These are phyloP conservation scores for Moesziomyces sp. DNA, from an alignment of 1,284 basidiomycete genomes.

Conservation along the genomic window DNA sequence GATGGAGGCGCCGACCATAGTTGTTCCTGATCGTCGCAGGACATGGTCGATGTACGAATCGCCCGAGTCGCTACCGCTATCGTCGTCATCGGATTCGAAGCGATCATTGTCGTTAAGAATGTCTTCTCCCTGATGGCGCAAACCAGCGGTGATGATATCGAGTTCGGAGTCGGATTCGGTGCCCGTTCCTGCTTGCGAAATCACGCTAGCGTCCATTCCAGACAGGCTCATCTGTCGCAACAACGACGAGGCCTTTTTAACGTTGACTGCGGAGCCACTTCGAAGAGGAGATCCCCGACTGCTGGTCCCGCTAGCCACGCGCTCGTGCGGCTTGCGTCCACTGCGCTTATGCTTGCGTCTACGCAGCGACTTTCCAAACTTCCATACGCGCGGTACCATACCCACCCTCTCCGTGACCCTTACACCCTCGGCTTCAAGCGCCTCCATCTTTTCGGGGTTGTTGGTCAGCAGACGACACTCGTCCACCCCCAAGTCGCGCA, in stretches of 20 bases:
- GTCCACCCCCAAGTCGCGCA: constrained; percentile 85
- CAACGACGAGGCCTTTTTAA: constrained; percentile 15
- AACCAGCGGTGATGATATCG: constrained; percentile 20
- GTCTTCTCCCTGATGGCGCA: constrained; percentile 31
- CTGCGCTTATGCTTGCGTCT: constrained; percentile 18
- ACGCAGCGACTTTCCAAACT: constrained; percentile 28
- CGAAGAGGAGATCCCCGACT: neutral
- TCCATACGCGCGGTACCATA: constrained; percentile 96
- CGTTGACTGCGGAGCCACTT: neutral
- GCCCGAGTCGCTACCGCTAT: constrained; percentile 39
- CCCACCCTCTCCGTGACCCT: constrained; percentile 83
- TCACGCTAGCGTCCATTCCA: constrained; percentile 33
- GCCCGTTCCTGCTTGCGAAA: constrained; percentile 35
- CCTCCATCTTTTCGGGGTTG: constrained; percentile 95
- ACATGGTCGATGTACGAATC: constrained; percentile 66
- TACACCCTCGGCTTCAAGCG: constrained; percentile 85
- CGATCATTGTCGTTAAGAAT: constrained; percentile 17
- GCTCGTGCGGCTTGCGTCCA: constrained; percentile 3
- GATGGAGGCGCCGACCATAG: constrained; percentile 83
- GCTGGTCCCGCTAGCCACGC: no score
- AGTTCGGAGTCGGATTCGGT: constrained; percentile 12
- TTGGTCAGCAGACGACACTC: constrained; percentile 84
- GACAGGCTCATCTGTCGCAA: constrained; percentile 16
- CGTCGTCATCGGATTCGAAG: constrained; percentile 17
- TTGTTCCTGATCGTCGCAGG: constrained; percentile 76